Conservation (phyloP, 164 flowering plant genomes). For the Nymphaea thermarum region DNA sequence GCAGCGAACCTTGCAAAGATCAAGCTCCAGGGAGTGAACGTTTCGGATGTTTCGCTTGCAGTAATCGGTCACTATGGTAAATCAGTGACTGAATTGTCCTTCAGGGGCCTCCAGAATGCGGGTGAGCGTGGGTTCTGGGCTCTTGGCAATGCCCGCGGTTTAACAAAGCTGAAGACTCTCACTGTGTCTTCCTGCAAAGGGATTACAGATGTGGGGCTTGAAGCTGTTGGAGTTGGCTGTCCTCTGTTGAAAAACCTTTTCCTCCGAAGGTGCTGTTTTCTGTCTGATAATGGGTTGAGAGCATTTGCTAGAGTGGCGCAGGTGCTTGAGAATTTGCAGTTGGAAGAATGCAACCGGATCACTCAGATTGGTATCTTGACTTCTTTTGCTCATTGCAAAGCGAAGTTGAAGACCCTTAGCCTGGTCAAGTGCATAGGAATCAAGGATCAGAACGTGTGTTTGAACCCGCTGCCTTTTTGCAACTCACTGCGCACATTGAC, state of each 20-base stretch:
- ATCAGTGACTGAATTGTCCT: constrained; percentile 43
- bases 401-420: constrained; percentile 43
- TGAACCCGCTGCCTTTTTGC: constrained; percentile 25
- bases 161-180: constrained; percentile 42
- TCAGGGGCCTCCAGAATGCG: constrained; percentile 40
- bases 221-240: constrained; percentile 63
- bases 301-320: constrained; percentile 43
- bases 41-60: constrained; percentile 75
- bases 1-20: constrained; percentile 40
- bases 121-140: constrained; percentile 79
- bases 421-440: constrained; percentile 55
- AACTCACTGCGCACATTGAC: constrained; percentile 42
- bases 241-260: constrained; percentile 45
- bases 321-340: constrained; percentile 48
- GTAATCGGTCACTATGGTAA: constrained; percentile 80
- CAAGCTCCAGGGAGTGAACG: constrained; percentile 52
- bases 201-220: constrained; percentile 49
- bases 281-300: constrained; percentile 63
- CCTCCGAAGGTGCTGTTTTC: constrained; percentile 37
- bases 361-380: constrained; percentile 49
- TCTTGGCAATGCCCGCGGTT: constrained; percentile 58
- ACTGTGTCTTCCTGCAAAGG: constrained; percentile 52
- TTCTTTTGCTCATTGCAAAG: constrained; percentile 32
- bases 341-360: constrained; percentile 78
- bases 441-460: constrained; percentile 23